phyloP scores from a whole-genome alignment of 805 yeast species.

The Metschnikowia cerradonensis region DNA sequence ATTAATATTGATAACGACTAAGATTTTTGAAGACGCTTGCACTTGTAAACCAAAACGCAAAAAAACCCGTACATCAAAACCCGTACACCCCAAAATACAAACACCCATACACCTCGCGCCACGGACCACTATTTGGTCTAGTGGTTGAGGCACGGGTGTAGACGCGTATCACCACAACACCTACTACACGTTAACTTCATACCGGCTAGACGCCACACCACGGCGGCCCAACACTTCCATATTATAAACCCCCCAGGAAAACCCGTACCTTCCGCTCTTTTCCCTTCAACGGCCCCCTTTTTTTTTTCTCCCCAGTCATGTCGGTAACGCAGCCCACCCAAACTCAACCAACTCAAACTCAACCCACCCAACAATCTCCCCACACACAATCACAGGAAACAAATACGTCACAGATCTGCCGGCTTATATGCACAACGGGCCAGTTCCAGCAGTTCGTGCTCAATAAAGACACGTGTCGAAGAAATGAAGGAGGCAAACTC shows the following conservation, averaged over 20 bases:
- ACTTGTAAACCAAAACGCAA: no score
- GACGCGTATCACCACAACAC: neutral
- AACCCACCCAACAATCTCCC: conserved; percentile 20
- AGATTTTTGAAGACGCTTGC: no score
- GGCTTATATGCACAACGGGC: conserved; percentile 59
- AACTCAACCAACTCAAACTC: conserved; percentile 34
- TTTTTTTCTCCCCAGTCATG: neutral
- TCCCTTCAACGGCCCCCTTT: neutral
- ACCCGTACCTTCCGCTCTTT: neutral
- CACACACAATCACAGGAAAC: conserved; percentile 11
- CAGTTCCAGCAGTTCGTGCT: conserved; percentile 48
- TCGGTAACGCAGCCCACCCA: conserved; percentile 2
- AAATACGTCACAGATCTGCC: conserved; percentile 40
- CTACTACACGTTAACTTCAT: neutral
- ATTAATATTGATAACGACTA: neutral
- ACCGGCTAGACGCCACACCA: neutral
- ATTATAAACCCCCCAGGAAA: no score
- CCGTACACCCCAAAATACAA: no score
- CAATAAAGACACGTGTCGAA: conserved; percentile 22
- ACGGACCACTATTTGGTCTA: neutral
- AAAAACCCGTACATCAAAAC: no score
- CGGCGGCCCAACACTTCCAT: neutral
- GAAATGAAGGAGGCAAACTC: conserved; percentile 23
- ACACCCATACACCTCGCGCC: neutral
- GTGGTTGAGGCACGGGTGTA: neutral